These are phyloP conservation scores for Pseudogymnoascus sp. DNA, from an alignment of 2,329 filamentous ascomycete species.

Conservation along the genomic window DNA sequence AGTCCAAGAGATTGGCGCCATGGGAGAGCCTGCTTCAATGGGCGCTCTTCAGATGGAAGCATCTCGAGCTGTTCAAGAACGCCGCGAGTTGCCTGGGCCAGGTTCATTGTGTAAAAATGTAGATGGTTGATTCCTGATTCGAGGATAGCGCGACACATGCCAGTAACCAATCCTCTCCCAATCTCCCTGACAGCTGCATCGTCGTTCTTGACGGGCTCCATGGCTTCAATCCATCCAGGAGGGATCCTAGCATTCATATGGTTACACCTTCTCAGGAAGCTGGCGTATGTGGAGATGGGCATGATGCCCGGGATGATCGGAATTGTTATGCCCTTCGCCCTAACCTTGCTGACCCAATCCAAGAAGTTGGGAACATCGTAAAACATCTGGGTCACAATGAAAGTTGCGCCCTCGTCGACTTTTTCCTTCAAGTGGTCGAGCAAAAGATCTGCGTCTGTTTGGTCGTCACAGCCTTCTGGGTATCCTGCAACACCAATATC, in stretches of 20 bases:
- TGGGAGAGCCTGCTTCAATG: slow-evolving; percentile 80
- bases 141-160: slow-evolving; percentile 83
- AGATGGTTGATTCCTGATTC: slow-evolving; percentile 72
- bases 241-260: slow-evolving; percentile 87
- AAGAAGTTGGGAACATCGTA: slow-evolving; percentile 96
- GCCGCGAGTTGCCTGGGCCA: slow-evolving; percentile 89
- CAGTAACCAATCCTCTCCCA: slow-evolving; percentile 76
- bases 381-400: slow-evolving; percentile 99
- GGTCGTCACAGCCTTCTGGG: slow-evolving; percentile 90
- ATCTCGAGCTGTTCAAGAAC: slow-evolving; percentile 83
- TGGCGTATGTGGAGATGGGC: slow-evolving; percentile 91
- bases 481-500: slow-evolving; percentile 97
- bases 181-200: slow-evolving; percentile 86
- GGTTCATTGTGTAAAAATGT: slow-evolving; percentile 99
- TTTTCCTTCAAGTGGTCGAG: slow-evolving; percentile 95
- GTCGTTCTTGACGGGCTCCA: slow-evolving; percentile 95
- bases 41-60: slow-evolving; percentile 67
- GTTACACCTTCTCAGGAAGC: slow-evolving; percentile 80
- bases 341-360: slow-evolving; percentile 78
- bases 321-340: slow-evolving; percentile 72
- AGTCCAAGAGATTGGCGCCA: slow-evolving; percentile 93
- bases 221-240: slow-evolving; percentile 64
- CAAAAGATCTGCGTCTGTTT: slow-evolving; percentile 74
- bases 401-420: slow-evolving; percentile 84
- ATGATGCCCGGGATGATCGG: slow-evolving; percentile 84